Base-by-base conservation (phyloP, 176 grass and related monocot species). In the Carex pumila region DNA sequence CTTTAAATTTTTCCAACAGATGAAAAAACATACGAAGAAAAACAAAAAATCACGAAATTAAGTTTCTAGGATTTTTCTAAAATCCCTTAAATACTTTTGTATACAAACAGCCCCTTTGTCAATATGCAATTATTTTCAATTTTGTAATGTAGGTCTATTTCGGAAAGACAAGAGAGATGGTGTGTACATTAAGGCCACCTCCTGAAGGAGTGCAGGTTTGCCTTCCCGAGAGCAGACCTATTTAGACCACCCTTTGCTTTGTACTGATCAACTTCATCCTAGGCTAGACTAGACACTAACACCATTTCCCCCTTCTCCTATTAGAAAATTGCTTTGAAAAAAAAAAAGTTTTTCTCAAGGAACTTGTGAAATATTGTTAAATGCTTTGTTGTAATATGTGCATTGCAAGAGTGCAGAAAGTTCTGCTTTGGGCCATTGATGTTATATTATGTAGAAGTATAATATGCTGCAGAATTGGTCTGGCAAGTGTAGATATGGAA, bases 81-180 rank as follows among this genome's bases (percentile, higher is more conserved):
- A 50, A 50, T 12, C 47, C 47, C 47, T 50, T 50, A 1, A 39
- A 39, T 50, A 11, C 47, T 50, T 12, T 12, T 12, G 47, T 50
- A 11, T 50, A 50, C 47, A 50, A 50, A 50, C 47, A 11, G 47
- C 47, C 47, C 47, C 47, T 50, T 50, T 50, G 47, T 12, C 12
- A 10, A 50, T 49, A 10, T 49, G 47, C 9, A 50, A 50, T 50
- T 50, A 50, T 14, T 75, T 30, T 75, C 3, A 34, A 62, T 65
- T 17, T 62, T 79, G 10, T 64, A 47, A 78, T 52, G 54, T 86
- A 99, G 97, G 97, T 99, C 50, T 99, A 99, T 89, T 96, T 99
- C 3, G 93, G 97, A 63, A 99, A 99, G 86, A 99, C 97, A 0
- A 95, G 88, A 84, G 93, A 99, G 84, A 96, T 99, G 97, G 90